These are phyloP conservation scores for Lentinula novae-zelandiae DNA, from an alignment of 1,284 basidiomycete species.

Conservation along the genomic window DNA sequence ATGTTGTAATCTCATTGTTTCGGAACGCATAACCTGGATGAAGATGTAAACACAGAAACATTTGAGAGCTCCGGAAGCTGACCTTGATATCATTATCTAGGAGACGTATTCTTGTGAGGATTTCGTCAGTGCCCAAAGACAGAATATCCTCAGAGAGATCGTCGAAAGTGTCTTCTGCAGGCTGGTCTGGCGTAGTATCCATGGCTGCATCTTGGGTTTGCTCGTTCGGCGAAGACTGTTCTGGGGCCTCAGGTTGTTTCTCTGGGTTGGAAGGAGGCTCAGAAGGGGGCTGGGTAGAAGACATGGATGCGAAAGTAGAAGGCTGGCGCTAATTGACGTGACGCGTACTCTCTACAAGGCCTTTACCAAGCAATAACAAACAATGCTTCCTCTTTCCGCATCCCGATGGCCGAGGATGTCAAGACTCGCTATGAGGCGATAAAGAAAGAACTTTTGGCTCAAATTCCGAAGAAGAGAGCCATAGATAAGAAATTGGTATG, in stretches of 20 bases:
- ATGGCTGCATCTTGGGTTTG: slow-evolving; percentile 48
- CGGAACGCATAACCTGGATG: slow-evolving; percentile 87
- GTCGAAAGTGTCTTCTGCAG: slow-evolving; percentile 73
- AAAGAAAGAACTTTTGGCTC: slow-evolving; percentile 67
- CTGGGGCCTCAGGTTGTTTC: slow-evolving; percentile 43
- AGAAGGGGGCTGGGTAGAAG: slow-evolving; percentile 59
- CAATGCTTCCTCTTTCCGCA: slow-evolving; percentile 24
- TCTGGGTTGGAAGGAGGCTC: slow-evolving; percentile 48
- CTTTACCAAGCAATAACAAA: neutral
- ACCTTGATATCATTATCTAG: slow-evolving; percentile 96
- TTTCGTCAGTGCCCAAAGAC: slow-evolving; percentile 74
- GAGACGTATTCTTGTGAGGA: slow-evolving; percentile 80
- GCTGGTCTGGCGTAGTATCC: slow-evolving; percentile 70
- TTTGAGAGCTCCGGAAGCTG: slow-evolving; percentile 16
- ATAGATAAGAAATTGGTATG: slow-evolving; percentile 71
- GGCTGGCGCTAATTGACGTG: slow-evolving; percentile 19
- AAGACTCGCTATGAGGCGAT: slow-evolving; percentile 64
- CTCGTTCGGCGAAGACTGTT: slow-evolving; percentile 31
- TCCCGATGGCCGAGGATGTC: slow-evolving; percentile 43
- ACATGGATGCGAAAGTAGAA: slow-evolving; percentile 42
- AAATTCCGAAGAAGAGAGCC: slow-evolving; percentile 64
- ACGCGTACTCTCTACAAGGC: neutral
- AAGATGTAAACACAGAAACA: slow-evolving; percentile 2
- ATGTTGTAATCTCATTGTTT: slow-evolving; percentile 88
- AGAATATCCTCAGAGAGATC: slow-evolving; percentile 83